Evolutionary conservation across 345 rosid species (phyloP).

Genomic region (Jatropha curcas): DNA sequence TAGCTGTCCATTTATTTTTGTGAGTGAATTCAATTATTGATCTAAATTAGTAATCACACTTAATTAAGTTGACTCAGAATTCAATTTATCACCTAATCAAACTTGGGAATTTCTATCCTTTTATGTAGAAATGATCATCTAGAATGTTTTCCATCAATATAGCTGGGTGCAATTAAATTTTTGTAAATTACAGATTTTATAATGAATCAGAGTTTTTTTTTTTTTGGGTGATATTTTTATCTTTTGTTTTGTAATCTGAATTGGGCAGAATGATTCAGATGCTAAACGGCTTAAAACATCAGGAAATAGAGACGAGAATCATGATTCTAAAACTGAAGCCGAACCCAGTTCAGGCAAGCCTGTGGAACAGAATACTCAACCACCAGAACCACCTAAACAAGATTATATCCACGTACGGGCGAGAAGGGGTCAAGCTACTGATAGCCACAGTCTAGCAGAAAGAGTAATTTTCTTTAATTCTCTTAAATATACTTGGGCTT

Average conservation of each 20-base stretch:
- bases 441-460: slow-evolving; percentile 96
- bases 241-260: slow-evolving; percentile 18
- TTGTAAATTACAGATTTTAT: too few species aligned
- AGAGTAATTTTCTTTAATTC: slow-evolving; percentile 55
- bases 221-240: neutral
- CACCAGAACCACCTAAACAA: slow-evolving; percentile 62
- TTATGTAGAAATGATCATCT: neutral
- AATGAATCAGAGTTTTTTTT: neutral
- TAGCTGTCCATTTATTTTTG: neutral
- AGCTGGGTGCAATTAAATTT: neutral
- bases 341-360: slow-evolving; percentile 53
- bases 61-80: neutral
- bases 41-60: neutral
- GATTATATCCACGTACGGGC: slow-evolving; percentile 96
- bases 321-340: slow-evolving; percentile 46
- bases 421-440: slow-evolving; percentile 95
- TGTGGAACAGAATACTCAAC: slow-evolving; percentile 48
- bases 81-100: neutral
- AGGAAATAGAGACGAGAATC: slow-evolving; percentile 51
- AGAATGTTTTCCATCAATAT: neutral
- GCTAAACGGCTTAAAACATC: slow-evolving; percentile 60
- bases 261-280: slow-evolving; percentile 48
- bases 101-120: neutral
- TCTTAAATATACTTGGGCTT: neutral
- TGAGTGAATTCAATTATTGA: slow-evolving; percentile 4